Percentiles rank a stretch among this genome's conserved stretches.
Conservation (phyloP, 495 filamentous ascomycete genomes). For the Aspergillus mulundensis region DNA sequence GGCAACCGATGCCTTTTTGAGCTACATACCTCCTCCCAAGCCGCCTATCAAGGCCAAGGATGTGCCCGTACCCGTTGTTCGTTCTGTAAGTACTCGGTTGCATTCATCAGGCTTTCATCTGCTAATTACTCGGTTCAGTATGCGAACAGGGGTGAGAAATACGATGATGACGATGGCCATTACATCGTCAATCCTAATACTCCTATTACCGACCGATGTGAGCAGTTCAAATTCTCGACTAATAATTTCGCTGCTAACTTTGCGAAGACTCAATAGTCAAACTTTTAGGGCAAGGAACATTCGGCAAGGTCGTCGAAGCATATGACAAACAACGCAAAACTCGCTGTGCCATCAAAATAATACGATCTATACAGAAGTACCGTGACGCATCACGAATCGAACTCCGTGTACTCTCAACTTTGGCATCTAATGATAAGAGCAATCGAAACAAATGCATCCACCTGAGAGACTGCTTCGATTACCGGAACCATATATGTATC, state of each 20-base stretch:
- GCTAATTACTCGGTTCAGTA: conserved; percentile 33
- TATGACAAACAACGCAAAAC: conserved; percentile 69
- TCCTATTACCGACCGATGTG: conserved; percentile 83
- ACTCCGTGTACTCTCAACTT: conserved; percentile 82
- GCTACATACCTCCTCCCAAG: conserved; percentile 78
- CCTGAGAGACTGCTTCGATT: conserved; percentile 95
- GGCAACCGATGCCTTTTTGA: conserved; percentile 65
- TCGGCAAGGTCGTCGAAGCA: conserved; percentile 96
- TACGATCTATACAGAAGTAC: conserved; percentile 96
- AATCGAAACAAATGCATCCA: conserved; percentile 98
- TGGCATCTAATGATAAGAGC: conserved; percentile 81
- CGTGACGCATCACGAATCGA: conserved; percentile 96
- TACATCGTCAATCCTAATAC: conserved; percentile 86
- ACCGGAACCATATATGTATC: conserved; percentile 96
- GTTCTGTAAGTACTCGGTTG: conserved; percentile 65
- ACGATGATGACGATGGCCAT: conserved; percentile 95
- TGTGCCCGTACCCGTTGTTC: conserved; percentile 74
- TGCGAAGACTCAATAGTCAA: conserved; percentile 74
- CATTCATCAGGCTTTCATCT: background rate
- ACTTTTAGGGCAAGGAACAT: conserved; percentile 92
- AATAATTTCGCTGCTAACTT: conserved; percentile 6
- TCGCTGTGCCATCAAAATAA: conserved; percentile 93
- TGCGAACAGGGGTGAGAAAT: conserved; percentile 51
- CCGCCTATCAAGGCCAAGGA: conserved; percentile 90
- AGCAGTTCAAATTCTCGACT: conserved; percentile 32